Conservation (phyloP, 2,329 filamentous ascomycete species). For the Coccinonectria pachysandricola region DNA sequence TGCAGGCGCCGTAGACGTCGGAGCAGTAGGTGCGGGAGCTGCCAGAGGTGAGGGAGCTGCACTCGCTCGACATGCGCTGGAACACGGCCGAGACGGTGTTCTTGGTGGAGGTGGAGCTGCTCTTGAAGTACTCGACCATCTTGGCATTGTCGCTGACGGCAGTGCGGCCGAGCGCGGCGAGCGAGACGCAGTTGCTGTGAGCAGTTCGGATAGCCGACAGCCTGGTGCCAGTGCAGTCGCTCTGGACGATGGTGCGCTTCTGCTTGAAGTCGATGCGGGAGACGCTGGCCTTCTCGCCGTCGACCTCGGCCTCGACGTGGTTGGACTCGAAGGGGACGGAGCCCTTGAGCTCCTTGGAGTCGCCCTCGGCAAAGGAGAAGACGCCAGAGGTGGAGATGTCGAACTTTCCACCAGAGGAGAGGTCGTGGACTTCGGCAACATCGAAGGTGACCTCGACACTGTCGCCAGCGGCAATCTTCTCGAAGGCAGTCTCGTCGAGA, state of each 20-base stretch:
- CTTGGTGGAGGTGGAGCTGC: conserved; percentile 32
- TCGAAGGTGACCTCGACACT: conserved; percentile 44
- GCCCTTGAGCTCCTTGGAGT: conserved; percentile 42
- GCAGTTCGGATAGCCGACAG: conserved; percentile 27
- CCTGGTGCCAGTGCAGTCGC: conserved; percentile 42
- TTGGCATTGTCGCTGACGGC: conserved; percentile 36
- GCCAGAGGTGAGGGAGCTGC: conserved; percentile 37
- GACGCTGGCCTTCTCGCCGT: conserved; percentile 43
- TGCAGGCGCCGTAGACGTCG: conserved; percentile 45
- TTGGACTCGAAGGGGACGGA: conserved; percentile 50
- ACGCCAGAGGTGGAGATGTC: conserved; percentile 45
- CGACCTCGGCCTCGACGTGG: conserved; percentile 43
- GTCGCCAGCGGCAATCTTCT: conserved; percentile 36
- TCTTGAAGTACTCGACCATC: conserved; percentile 55
- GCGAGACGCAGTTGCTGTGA: not conserved
- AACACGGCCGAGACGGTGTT: conserved; percentile 41
- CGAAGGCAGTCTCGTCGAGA: conserved; percentile 39
- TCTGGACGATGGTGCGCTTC: conserved; percentile 42
- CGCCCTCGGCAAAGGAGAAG: conserved; percentile 42
- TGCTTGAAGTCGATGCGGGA: conserved; percentile 36
- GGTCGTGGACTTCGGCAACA: conserved; percentile 44
- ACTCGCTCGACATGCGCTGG: conserved; percentile 43
- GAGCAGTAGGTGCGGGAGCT: conserved; percentile 47
- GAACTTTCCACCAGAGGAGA: conserved; percentile 41
- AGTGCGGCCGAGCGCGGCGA: conserved; percentile 44